Evolutionary conservation across 1,284 basidiomycete genomes (phyloP), one percentile per base, ranked within the genome.

Genomic region (Lignosus rhinocerotis): DNA sequence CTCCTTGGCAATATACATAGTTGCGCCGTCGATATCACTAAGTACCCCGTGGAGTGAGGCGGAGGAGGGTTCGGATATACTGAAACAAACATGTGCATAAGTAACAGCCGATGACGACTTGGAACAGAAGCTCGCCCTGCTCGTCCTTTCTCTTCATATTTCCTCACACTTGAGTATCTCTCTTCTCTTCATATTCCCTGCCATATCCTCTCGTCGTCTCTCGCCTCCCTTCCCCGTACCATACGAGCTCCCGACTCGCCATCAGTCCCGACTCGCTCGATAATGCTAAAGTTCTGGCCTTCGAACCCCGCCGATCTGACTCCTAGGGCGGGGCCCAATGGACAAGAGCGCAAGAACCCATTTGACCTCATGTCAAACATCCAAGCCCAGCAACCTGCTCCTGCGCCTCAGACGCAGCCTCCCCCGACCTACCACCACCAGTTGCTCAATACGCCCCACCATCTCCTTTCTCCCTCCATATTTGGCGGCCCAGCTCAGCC

Each of bases 261-360:
- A 52, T 56, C 59, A 32, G 46, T 53, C 19, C 21, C 62, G 31
- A n/a, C 36, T 12, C 31, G 21, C 25, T 17, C 66, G 61, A 69
- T 67, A 51, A 89, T 89, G 84, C 78, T 90, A 66, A 87, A 85
- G 70, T 76, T 88, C 61, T 90, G 87, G 86, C 81, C 86, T 3
- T 75, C 80, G 45, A 77, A 81, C 41, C 75, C 85, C 63, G 87
- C 87, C 66, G 88, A 91, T 74, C 81, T 88, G 47, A 94, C 92
- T 1, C 90, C 92, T 39, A 81, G 82, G 63, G 83, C 84, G 11
- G 77, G 69, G 56, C 73, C 77, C 53, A 78, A 80, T 59, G 73
- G 76, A 60, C 79, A 77, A 56, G 85, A 88, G 66, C 80, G 78
- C 65, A 64, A 71, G 60, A 91, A 93, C 71, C 92, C 90, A 1